Conservation (phyloP, 23 red algal species). For the Gracilaria caudata region DNA sequence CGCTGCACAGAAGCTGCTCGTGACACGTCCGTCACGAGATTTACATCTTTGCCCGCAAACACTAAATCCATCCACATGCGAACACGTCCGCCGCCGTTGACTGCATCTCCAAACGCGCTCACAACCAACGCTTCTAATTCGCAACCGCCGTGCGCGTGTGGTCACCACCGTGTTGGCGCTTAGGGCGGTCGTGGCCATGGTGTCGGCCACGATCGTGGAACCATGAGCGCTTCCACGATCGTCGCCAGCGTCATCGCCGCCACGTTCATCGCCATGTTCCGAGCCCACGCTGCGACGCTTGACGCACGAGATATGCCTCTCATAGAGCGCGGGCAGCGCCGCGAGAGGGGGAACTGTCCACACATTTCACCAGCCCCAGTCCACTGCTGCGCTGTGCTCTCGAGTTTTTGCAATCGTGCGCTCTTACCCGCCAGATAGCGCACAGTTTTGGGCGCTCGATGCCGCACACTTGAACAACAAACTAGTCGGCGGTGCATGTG, state of each 20-base stretch:
- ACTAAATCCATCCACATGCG: too few relatives aligned
- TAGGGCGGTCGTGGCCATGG: not conserved
- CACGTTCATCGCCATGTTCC: not conserved
- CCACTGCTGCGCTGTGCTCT: not conserved
- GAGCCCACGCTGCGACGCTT: not conserved
- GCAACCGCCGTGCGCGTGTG: not conserved
- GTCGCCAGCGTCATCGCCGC: not conserved
- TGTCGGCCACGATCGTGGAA: not conserved
- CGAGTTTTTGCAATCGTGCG: not conserved
- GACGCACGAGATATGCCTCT: not conserved
- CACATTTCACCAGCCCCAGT: not conserved
- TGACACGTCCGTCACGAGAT: too few relatives aligned
- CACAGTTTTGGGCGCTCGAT: too few relatives aligned
- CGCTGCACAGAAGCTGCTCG: too few relatives aligned
- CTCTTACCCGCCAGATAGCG: too few relatives aligned
- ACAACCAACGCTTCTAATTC: not conserved
- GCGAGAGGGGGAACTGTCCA: not conserved
- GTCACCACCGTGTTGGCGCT: not conserved
- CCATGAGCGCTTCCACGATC: not conserved
- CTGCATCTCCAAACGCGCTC: not conserved
- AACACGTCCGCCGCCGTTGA: not conserved
- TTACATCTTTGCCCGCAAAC: too few relatives aligned
- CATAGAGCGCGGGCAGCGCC: too few relatives aligned
- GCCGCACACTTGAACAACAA: too few relatives aligned
- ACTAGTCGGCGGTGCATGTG: too few relatives aligned